These are phyloP conservation scores for Orbilia brochopaga DNA, from an alignment of 2,329 filamentous ascomycete species.

Conservation along the genomic window DNA sequence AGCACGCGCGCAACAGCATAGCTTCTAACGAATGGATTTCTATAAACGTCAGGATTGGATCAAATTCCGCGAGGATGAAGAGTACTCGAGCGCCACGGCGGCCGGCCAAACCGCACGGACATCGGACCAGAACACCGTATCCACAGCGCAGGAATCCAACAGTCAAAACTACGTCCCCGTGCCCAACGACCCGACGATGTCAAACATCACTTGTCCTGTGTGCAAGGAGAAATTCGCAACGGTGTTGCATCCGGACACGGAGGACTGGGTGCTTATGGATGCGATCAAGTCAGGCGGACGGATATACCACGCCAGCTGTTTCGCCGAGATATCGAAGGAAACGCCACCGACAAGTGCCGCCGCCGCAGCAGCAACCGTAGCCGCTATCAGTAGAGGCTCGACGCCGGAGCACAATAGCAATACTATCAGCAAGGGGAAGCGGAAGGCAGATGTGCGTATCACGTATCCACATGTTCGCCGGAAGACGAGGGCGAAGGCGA, in stretches of 20 bases:
- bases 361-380: conserved; percentile 56
- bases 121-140: conserved; percentile 56
- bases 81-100: conserved; percentile 63
- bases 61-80: conserved; percentile 78
- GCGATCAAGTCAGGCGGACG: conserved; percentile 77
- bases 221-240: conserved; percentile 95
- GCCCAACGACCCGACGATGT: conserved; percentile 75
- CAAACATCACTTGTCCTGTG: conserved; percentile 84
- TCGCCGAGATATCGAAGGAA: conserved; percentile 77
- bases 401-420: conserved; percentile 39
- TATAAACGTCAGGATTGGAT: conserved; percentile 79
- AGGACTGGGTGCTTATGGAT: conserved; percentile 97
- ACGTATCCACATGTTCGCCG: conserved; percentile 16
- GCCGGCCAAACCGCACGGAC: conserved; percentile 12
- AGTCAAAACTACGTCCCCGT: conserved; percentile 71
- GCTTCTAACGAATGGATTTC: too few species aligned
- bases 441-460: conserved; percentile 43
- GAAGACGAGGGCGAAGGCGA: background rate
- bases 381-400: conserved; percentile 31
- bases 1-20: too few species aligned
- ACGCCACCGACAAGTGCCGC: conserved; percentile 58
- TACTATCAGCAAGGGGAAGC: conserved; percentile 41
- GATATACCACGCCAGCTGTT: conserved; percentile 89
- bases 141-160: conserved; percentile 53
- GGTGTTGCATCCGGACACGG: conserved; percentile 86